Evolutionary conservation across 2,329 filamentous ascomycete genomes (phyloP).

Genomic region (Seiridium cupressi): DNA sequence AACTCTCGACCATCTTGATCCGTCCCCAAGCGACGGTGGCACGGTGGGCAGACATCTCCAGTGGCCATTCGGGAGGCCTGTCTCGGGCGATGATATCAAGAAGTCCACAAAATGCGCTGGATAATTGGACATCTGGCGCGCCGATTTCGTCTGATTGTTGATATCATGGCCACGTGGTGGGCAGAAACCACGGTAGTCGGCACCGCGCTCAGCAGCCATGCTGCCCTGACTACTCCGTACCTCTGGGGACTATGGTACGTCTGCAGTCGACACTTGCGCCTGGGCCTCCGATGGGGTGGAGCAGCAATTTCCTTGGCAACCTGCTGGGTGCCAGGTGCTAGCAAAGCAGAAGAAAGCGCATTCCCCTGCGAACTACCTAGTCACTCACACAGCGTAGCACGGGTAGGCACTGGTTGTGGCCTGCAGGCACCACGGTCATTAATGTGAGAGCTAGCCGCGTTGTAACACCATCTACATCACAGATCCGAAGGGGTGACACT

Average conservation of each 20-base stretch:
- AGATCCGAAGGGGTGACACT: neutral
- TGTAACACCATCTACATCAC: neutral
- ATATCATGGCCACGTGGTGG: neutral
- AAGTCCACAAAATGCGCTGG: neutral
- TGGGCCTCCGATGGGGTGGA: no score
- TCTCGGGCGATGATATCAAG: neutral
- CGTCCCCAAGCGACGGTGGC: neutral
- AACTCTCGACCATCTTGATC: neutral
- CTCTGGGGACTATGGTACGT: no score
- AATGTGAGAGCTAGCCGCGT: neutral
- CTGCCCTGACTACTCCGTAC: no score
- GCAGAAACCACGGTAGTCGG: neutral
- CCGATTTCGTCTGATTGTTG: neutral
- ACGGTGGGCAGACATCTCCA: neutral
- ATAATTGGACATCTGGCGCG: neutral
- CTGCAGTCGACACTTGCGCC: no score
- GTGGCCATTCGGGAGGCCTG: neutral
- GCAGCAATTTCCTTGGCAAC: no score
- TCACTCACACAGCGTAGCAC: neutral
- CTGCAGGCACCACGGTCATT: neutral
- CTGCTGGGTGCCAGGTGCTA: no score
- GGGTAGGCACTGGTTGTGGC: neutral
- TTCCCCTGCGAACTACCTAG: no score
- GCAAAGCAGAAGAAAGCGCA: neutral
- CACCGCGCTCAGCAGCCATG: no score